Conservation (phyloP, 139 green algal genomes). For the Micractinium sp. region DNA sequence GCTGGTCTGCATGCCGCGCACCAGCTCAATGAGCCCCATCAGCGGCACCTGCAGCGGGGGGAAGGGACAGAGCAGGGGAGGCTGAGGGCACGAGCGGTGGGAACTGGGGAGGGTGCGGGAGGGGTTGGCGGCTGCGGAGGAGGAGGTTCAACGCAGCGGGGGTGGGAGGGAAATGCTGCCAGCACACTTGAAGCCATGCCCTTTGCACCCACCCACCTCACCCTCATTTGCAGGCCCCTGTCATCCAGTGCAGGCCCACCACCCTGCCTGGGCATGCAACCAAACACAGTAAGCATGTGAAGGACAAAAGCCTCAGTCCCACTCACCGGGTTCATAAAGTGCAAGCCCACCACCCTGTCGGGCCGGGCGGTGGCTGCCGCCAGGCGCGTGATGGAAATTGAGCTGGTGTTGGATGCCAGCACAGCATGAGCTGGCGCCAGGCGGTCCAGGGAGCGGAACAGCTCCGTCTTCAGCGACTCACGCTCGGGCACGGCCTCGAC, state of each 20-base stretch:
- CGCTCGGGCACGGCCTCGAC: constrained; percentile 89
- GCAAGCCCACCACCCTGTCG: constrained; percentile 82
- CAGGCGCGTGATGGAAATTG: constrained; percentile 94
- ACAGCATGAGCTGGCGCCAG: constrained; percentile 71
- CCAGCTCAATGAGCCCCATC: constrained; percentile 90
- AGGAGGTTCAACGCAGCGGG: too few species aligned
- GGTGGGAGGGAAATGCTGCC: too few species aligned
- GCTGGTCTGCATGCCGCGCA: constrained; percentile 82
- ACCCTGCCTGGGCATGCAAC: too few species aligned
- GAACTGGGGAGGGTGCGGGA: too few species aligned
- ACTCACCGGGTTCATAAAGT: constrained; percentile 78
- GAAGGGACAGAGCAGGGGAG: background rate
- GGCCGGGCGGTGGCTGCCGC: constrained; percentile 82
- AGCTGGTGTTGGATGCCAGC: constrained; percentile 91
- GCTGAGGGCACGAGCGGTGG: too few species aligned
- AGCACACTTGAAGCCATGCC: too few species aligned
- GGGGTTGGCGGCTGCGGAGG: too few species aligned
- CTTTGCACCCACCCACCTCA: too few species aligned
- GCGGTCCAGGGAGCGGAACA: constrained; percentile 76
- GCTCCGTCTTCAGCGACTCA: constrained; percentile 78
- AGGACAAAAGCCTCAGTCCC: background rate
- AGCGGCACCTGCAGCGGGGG: constrained; percentile 68
- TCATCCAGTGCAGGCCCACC: too few species aligned
- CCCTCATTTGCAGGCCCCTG: too few species aligned
- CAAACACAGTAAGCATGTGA: background rate